Conservation (phyloP, 208 protist species). For the Angomonas ambiguus region DNA sequence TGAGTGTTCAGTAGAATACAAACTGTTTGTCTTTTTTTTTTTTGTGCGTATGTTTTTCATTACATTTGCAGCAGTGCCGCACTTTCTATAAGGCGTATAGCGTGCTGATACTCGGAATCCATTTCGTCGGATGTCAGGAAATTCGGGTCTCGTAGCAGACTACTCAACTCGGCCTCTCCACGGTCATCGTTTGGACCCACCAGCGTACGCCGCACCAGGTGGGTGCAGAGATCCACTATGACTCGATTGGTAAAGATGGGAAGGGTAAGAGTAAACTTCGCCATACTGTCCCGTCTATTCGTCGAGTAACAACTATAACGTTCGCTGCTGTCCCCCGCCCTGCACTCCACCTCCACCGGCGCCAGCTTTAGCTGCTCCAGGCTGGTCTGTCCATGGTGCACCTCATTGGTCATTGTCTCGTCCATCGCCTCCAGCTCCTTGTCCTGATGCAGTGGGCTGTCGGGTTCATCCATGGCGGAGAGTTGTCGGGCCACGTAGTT, state of each 20-base stretch:
- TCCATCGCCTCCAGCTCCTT: background rate
- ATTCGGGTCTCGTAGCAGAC: constrained; percentile 20
- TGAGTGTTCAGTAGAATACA: no score
- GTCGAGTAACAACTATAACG: constrained; percentile 39
- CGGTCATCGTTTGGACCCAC: constrained; percentile 26
- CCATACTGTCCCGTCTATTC: constrained; percentile 21
- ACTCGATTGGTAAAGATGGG: constrained; percentile 21
- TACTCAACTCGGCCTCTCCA: constrained; percentile 19
- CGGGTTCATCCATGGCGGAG: background rate
- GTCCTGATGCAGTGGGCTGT: no score
- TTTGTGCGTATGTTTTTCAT: constrained; percentile 7
- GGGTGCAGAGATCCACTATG: constrained; percentile 27
- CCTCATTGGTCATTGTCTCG: background rate
- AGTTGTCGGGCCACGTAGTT: background rate
- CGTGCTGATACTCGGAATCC: constrained; percentile 12
- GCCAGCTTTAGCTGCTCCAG: background rate
- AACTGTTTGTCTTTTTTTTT: background rate
- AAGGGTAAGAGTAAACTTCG: constrained; percentile 36
- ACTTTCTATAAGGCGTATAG: constrained; percentile 29
- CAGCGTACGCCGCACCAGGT: constrained; percentile 36
- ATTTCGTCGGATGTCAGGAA: constrained; percentile 12
- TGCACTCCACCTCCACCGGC: background rate
- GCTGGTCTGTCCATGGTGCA: background rate
- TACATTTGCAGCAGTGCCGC: constrained; percentile 47
- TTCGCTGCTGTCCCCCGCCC: background rate